Conservation (phyloP, 2,329 filamentous ascomycete species). For the Moelleriella libera region DNA sequence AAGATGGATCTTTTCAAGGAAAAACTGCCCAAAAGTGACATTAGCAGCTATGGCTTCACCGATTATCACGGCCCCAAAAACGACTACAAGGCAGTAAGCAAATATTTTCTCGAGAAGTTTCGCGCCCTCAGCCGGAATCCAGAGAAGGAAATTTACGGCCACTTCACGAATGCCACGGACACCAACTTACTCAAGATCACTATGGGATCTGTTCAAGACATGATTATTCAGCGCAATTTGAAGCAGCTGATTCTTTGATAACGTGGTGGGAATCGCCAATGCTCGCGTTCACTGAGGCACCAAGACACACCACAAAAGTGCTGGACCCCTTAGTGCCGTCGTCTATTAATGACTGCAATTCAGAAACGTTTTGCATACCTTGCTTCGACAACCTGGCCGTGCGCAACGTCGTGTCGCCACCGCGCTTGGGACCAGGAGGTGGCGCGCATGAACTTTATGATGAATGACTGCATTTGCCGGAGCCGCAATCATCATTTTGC, state of each 20-base stretch:
- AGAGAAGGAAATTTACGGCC: constrained; percentile 49
- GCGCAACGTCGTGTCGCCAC: too few species aligned
- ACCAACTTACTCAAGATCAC: constrained; percentile 73
- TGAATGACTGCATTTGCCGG: too few species aligned
- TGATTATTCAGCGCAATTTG: constrained; percentile 74
- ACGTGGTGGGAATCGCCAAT: background rate
- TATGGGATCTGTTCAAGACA: constrained; percentile 76
- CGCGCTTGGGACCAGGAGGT: too few species aligned
- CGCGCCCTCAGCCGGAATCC: constrained; percentile 57
- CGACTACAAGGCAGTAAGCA: constrained; percentile 61
- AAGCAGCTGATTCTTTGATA: constrained; percentile 51
- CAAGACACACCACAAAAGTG: too few species aligned
- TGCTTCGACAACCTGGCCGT: too few species aligned
- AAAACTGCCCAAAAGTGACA: constrained; percentile 57
- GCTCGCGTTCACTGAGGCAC: too few species aligned
- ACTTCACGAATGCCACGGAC: constrained; percentile 48
- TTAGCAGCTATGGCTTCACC: constrained; percentile 61
- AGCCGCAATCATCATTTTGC: too few species aligned
- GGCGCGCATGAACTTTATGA: too few species aligned
- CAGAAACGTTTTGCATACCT: too few species aligned
- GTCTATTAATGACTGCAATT: too few species aligned
- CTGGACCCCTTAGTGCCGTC: too few species aligned
- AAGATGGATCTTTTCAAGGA: constrained; percentile 78
- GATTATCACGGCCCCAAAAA: constrained; percentile 61
- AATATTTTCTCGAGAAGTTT: constrained; percentile 76